Evolutionary conservation across 139 green algal genomes (phyloP).

Genomic region (Volvox africanus): DNA sequence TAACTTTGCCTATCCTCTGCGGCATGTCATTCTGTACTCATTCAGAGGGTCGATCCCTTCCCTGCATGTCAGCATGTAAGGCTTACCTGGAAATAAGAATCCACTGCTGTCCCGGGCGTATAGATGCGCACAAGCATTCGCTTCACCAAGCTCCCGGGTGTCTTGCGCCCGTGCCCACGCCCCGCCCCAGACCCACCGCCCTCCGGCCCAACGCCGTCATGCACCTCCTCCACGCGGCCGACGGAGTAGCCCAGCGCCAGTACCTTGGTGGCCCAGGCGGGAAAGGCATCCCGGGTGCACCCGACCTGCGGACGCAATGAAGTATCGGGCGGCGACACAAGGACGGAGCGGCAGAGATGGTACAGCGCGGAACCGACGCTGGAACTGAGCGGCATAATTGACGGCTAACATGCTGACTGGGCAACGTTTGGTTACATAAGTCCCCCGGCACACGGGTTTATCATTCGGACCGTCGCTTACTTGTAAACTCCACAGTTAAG

Average conservation of each 20-base stretch:
- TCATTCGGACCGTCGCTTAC: too few relatives aligned
- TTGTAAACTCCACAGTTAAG: too few relatives aligned
- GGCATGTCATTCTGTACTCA: too few relatives aligned
- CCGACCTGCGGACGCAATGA: conserved; percentile 46
- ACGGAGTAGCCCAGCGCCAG: conserved; percentile 73
- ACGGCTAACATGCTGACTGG: too few relatives aligned
- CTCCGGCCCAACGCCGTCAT: not conserved
- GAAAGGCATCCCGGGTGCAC: conserved; percentile 66
- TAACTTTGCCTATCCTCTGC: too few relatives aligned
- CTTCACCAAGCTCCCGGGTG: conserved; percentile 47
- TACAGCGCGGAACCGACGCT: not conserved
- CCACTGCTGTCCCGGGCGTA: conserved; percentile 69
- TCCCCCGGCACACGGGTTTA: too few relatives aligned
- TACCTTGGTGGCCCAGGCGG: conserved; percentile 69
- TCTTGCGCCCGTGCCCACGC: conserved; percentile 9
- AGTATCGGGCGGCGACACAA: not conserved
- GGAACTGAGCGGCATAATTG: not conserved
- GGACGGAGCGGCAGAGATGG: not conserved
- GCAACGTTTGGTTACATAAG: too few relatives aligned
- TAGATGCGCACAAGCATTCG: conserved; percentile 72
- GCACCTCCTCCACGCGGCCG: conserved; percentile 71
- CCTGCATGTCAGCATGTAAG: too few relatives aligned
- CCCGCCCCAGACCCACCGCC: not conserved
- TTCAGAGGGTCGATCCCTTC: too few relatives aligned
- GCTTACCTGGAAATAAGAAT: conserved; percentile 5